Evolutionary conservation across 352 stramenopile species (phyloP).

Genomic region (Aphanomyces euteiches): DNA sequence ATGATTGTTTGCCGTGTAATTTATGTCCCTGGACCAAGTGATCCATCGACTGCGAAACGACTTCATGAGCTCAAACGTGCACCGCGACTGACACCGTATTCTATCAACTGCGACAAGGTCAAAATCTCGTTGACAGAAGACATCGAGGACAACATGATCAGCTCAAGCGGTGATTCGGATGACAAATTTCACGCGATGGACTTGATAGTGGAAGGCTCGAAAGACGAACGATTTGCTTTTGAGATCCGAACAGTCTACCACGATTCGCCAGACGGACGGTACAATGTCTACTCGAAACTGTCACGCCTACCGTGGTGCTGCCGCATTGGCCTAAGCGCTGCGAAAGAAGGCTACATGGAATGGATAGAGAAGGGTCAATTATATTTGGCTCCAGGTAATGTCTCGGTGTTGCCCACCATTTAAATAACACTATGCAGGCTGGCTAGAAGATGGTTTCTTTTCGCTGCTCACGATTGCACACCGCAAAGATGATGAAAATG

Average conservation of each 20-base stretch:
- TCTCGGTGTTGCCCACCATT: neutral
- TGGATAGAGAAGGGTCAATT: constrained; percentile 30
- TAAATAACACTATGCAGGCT: neutral
- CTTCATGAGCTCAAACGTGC: constrained; percentile 43
- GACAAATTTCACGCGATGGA: constrained; percentile 4
- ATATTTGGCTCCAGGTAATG: constrained; percentile 2
- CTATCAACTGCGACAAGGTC: constrained; percentile 56
- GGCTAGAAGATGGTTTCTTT: constrained; percentile 13
- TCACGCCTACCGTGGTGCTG: constrained; percentile 26
- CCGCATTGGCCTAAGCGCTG: constrained; percentile 6
- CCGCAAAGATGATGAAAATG: constrained; percentile 14
- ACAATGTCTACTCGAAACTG: constrained; percentile 24
- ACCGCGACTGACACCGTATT: constrained; percentile 80
- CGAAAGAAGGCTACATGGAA: constrained; percentile 10
- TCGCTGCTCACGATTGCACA: constrained; percentile 12
- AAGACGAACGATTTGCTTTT: constrained; percentile 1
- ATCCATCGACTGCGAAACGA: constrained; percentile 60
- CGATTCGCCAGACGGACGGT: neutral
- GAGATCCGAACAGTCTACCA: constrained; percentile 22
- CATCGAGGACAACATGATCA: neutral
- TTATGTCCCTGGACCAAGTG: constrained; percentile 71
- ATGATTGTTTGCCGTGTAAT: constrained; percentile 83
- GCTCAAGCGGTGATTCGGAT: neutral
- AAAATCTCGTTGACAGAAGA: constrained; percentile 5
- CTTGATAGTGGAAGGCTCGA: constrained; percentile 21